A percentile compares a stretch with the other conserved stretches of the same genome.
phyloP scores from a whole-genome alignment of 257 asterid species.

The Nicotiana obtusifolia region DNA sequence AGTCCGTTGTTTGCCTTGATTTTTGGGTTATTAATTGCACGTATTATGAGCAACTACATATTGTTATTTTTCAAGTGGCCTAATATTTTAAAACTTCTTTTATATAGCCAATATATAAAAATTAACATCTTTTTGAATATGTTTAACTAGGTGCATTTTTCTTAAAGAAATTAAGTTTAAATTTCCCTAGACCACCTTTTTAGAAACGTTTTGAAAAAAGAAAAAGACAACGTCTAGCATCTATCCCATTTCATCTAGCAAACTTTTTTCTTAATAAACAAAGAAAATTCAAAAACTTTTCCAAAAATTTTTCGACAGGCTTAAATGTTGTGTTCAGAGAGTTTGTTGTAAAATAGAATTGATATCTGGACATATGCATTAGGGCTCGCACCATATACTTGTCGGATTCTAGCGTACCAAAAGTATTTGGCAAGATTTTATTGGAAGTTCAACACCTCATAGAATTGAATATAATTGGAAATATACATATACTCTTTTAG shows the following conservation, averaged over 20 bases:
- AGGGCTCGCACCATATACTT: neutral
- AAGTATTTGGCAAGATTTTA: neutral
- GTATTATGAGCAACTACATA: too few relatives aligned
- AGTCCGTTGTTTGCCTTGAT: too few relatives aligned
- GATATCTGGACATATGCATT: neutral
- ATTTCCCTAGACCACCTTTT: neutral
- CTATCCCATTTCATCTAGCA: neutral
- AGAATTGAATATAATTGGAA: neutral
- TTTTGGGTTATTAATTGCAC: too few relatives aligned
- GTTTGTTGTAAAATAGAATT: neutral
- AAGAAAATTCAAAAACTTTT: neutral
- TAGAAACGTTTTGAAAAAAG: neutral
- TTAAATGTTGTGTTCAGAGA: neutral
- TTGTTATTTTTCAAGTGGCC: too few relatives aligned
- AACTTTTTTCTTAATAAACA: neutral
- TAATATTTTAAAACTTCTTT: too few relatives aligned
- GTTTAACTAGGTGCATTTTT: neutral
- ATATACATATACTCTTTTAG: neutral
- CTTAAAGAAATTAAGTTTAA: too few relatives aligned
- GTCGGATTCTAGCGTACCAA: neutral
- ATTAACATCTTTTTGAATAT: too few relatives aligned
- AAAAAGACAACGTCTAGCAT: neutral
- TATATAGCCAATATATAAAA: too few relatives aligned
- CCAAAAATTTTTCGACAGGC: neutral
- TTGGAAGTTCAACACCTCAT: too few relatives aligned